A percentile compares a stretch with the other conserved stretches of the same genome.
These are phyloP conservation scores for Scheffersomyces titani DNA, from an alignment of 1,139 yeast genomes.

Conservation along the genomic window DNA sequence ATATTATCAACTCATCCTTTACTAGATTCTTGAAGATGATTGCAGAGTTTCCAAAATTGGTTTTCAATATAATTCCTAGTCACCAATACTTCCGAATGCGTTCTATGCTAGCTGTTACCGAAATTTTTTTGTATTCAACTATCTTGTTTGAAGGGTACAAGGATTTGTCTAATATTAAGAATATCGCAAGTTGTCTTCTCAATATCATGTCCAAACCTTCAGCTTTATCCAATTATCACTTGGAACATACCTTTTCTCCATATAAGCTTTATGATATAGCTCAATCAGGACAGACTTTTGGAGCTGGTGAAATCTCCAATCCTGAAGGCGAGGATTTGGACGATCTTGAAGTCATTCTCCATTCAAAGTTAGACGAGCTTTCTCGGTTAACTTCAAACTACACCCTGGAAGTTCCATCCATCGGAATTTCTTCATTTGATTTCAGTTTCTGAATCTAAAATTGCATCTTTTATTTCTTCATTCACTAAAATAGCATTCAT, in stretches of 20 bases:
- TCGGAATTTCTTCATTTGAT: neutral
- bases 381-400: neutral
- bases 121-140: slow-evolving; percentile 8
- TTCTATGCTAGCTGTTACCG: slow-evolving; percentile 5
- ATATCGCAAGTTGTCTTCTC: neutral
- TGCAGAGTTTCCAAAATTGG: slow-evolving; percentile 15
- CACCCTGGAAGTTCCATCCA: neutral
- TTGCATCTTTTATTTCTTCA: slow-evolving; percentile 2
- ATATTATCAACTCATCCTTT: slow-evolving; percentile 19
- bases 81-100: slow-evolving; percentile 8
- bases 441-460: neutral
- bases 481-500: neutral
- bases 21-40: slow-evolving; percentile 23
- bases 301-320: neutral
- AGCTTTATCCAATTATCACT: neutral
- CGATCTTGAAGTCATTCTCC: neutral
- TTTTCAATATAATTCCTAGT: slow-evolving; percentile 2
- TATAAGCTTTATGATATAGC: slow-evolving; percentile 7
- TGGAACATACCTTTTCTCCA: slow-evolving; percentile 5
- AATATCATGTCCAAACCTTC: neutral
- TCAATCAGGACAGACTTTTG: slow-evolving; percentile 5
- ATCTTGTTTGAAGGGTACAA: slow-evolving; percentile 35
- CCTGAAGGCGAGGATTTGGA: neutral
- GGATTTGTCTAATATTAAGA: slow-evolving; percentile 22
- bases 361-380: neutral